Base-by-base conservation (phyloP, 1,139 yeast species). In the Hanseniaspora sp. region DNA sequence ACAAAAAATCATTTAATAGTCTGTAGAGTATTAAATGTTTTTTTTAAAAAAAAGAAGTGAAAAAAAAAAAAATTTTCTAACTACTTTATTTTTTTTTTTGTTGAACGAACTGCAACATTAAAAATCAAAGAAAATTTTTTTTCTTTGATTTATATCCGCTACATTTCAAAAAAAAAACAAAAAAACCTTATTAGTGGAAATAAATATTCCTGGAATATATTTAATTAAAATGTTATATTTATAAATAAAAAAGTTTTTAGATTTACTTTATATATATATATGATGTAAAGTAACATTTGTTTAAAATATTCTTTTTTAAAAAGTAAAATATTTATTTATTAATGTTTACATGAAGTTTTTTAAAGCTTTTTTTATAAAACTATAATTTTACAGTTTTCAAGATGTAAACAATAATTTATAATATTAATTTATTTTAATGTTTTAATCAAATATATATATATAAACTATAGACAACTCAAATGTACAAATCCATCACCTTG, bases 401-500 rank as follows among this genome's bases (percentile, higher is more conserved):
- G n/a, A n/a, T n/a, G n/a, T n/a, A n/a, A 23, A 23, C 23, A 23
- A 23, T 23, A 23, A 23, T 23, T 23, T 23, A 13, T 33, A 5
- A 33, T 9, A 13, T n/a, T 37, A n/a, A 37, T 5, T n/a, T 3
- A n/a, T 8, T 2, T 37, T n/a, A n/a, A 37, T 8, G 40, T 37
- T 8, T 11, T 8, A 37, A n/a, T 18, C 6, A 37, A 5, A 37
- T 11, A 45, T 13, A 37, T 11, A 37, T 23, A 37, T 13, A n/a
- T 13, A 37, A 31, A 48, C 13, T 80, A 74, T 65, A 75, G 83
- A 67, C 99, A 94, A 1, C 81, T 74, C 42, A 85, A 84, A 70
- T 94, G 98, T 64, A 83, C 85, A 47, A 85, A 79, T 60, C 79
- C 82, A 8, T 82, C 84, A 12, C 13, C 17, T n/a, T 82, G 77